Evolutionary conservation across 371 early-diverging fungal species (phyloP), one percentile per base, ranked within the genome.

Genomic region (Lichtheimia ornata): DNA sequence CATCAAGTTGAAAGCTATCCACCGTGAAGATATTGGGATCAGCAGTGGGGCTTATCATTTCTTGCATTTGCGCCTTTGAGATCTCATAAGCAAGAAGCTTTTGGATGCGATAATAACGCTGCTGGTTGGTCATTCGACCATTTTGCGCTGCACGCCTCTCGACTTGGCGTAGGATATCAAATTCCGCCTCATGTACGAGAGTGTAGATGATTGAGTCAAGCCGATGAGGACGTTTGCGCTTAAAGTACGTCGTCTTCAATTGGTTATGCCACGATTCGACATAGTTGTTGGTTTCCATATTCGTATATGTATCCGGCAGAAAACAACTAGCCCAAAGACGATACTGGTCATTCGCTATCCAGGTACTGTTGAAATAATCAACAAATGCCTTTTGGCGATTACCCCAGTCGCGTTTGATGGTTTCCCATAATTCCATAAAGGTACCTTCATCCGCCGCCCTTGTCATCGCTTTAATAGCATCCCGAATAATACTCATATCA

Each of bases 261-360:
- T 22, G 44, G 24, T 56, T 56, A 28, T 56, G 57, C 57, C 57
- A 56, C 18, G 56, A 20, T 35, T 64, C 58, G 15, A 35, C 52
- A 13, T 61, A 55, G 22, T 22, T 22, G 22, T 22, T 22, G 22
- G 22, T 22, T 22, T 49, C 17, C 41, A 56, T 56, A 24, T 58
- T 58, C 47, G 47, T 58, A 27, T 20, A 58, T n/a, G 25, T 47
- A n/a, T 58, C 27, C 12, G 58, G 58, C 28, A 47, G 58, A 25
- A 22, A 58, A n/a, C 50, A 47, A 28, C 24, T 4, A n/a, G 50
- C 30, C 50, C 59, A 58, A 15, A 27, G 50, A 7, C n/a, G 13
- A 25, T 22, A 43, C 5, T 28, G n/a, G n/a, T 58, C 49, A 25
- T 27, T 27, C 9, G 15, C 44, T 13, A 56, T 14, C 28, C 40